Evolutionary conservation across 2,329 filamentous ascomycete genomes (phyloP), one percentile per base, ranked within the genome.

Genomic region (Chaetomiaceae sp.): DNA sequence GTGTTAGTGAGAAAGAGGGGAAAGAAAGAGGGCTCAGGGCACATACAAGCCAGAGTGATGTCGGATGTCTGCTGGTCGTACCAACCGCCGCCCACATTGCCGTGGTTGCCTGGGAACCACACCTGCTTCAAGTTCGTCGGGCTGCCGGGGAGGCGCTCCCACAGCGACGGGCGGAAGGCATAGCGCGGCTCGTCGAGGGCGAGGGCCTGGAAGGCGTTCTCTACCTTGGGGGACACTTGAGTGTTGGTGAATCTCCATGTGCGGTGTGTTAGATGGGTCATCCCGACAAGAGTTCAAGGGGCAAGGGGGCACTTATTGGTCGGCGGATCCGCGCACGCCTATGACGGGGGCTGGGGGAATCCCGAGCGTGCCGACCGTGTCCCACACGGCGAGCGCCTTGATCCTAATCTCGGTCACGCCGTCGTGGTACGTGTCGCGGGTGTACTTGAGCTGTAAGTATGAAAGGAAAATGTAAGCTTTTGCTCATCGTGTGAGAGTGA

Each of bases 101-200:
- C 77, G 61, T 86, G 83, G 46, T 73, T 75, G 10, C 82, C 82
- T 0, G 81, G 77, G 60, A 86, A 86, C 77, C 77, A 80, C 13
- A 66, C 63, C 57, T 68, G 66, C 53, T 62, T 63, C 5, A 68
- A 59, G 20, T 62, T 56, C 1, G 66, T 67, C 37, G 51, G 52
- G 55, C 62, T 65, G 7, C 55, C 59, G 2, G 61, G 58, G 9
- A 63, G 41, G 2, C 63, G 62, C 50, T 71, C 67, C 71, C 72
- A 74, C n/a, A 75, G 52, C 1, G 72, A 66, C 4, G 72, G 71
- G 1, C 61, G 50, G 54, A 73, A 75, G 14, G 62, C 63, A n/a
- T 58, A 62, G 31, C 75, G 67, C 30, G 70, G 70, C 56, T 78
- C 75, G 55, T 77, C 75, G 8, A 77, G 66, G 5, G 73, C 73